phyloP scores from a whole-genome alignment of 139 green algal genomes.

The Tetradesmus obliquus region DNA sequence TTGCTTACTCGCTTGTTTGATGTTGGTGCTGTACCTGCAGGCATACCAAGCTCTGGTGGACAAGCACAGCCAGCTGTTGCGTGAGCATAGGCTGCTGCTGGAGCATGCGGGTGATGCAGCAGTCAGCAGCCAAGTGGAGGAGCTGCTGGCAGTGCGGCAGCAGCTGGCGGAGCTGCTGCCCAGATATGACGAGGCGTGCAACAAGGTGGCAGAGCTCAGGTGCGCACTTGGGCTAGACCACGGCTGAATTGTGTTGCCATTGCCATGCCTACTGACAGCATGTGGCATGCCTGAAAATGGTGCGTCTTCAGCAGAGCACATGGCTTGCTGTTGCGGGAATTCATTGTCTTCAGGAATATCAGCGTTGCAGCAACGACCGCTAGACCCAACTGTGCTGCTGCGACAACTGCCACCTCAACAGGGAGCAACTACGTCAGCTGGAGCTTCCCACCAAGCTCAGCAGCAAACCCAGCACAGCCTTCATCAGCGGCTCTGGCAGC shows the following conservation, averaged over 20 bases:
- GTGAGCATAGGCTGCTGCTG: conserved; percentile 47
- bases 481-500: background rate
- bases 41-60: conserved; percentile 61
- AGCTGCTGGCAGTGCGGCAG: conserved; percentile 59
- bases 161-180: conserved; percentile 46
- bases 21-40: conserved; percentile 38
- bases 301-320: too few species aligned
- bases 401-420: background rate
- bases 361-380: too few species aligned
- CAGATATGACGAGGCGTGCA: conserved; percentile 30
- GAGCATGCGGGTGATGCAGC: conserved; percentile 58
- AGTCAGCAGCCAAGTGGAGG: conserved; percentile 51
- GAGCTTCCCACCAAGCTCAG: conserved; percentile 35
- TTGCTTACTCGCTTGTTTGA: background rate
- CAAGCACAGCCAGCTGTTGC: conserved; percentile 59
- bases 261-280: background rate
- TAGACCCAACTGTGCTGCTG: too few species aligned
- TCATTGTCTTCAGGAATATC: too few species aligned
- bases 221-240: background rate
- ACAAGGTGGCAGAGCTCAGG: conserved; percentile 37
- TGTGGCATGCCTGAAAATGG: too few species aligned
- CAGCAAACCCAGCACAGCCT: conserved; percentile 12
- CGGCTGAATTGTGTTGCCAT: background rate
- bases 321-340: background rate
- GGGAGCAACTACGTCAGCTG: conserved; percentile 52